Evolutionary conservation across 805 yeast species (phyloP), one percentile per base, ranked within the genome.

Genomic region (Kluyveromyces lactis): DNA sequence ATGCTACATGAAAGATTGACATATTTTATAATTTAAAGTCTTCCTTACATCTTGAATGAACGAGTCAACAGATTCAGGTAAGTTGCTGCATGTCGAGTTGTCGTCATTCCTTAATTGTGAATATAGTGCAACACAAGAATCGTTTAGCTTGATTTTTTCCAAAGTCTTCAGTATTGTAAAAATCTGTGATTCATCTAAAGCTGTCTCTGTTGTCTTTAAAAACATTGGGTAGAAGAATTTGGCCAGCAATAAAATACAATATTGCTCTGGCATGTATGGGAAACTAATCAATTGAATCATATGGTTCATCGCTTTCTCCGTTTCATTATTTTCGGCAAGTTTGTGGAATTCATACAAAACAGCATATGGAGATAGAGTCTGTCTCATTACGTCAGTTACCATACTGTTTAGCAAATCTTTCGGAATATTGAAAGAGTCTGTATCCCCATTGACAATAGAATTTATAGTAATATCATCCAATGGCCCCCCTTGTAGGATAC

Each of bases 311-410:
- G 59, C 51, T 26, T 43, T 36, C 2, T 41, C 38, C 49, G 48
- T 50, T 1, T 62, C 53, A 4, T 61, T 58, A 6, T 49, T 41
- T 4, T 42, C 36, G 39, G 55, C 48, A 7, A 63, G 54, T 13
- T 60, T 58, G 53, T 71, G 70, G 49, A 73, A 77, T 43, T 71
- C 71, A 42, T 67, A 66, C 18, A 83, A 62, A 0, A 80, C 73
- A 2, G 81, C 86, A 53, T 81, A 78, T 33, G 92, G 92, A 4
- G 90, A 63, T 37, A 83, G 55, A 18, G 82, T 72, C 55, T 82
- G 89, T 47, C 78, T 72, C 50, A 83, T 67, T 1, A 77, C 66
- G 12, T 85, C 77, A 30, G 77, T 69, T 11, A 73, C 62, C 18
- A 60, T 53, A 44, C 53, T 53, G 19, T 49, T 50, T 21, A 56